Evolutionary conservation across 257 asterid species (phyloP), one percentile per base, ranked within the genome.

Genomic region (Apocynum venetum): DNA sequence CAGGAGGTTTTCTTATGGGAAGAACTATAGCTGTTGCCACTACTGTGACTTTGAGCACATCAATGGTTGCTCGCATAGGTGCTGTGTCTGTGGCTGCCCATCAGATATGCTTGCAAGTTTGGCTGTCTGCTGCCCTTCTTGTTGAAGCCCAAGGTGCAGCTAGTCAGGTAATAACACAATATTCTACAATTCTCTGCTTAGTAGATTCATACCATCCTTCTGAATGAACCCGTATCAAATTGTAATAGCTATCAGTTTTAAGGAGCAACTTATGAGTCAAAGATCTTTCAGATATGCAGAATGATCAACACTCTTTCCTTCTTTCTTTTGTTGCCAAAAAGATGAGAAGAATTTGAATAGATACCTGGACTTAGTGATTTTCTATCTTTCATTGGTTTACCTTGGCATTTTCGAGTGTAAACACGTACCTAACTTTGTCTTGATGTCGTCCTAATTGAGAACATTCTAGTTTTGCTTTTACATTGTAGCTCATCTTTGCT

Each of bases 1-100:
- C 72, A 86, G 89, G 89, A 68, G 89, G 89, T 75, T 86, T 83
- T 72, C 87, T 86, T 60, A 85, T 86, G 73, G 89, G 89, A 60
- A 83, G 89, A 81, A 86, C 89, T 47, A 81, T 86, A 36, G 84
- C 89, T 71, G 87, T 82, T 77, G 86, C 84, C 76, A 52, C 80
- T 60, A 83, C 89, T 53, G 83, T 86, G 59, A 83, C 87, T 36
- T 84, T 86, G 76, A 81, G 86, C 84, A 83, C 89, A 35, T 83
- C 87, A 56, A 86, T 83, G 87, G 89, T 86, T 5, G 89, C 89
- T 81, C 87, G 84, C n/a, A 80, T 73, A 31, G 89, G 89, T 74
- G 80, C 89, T 38, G 63, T 86, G 76, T 79, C 89, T 61, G 82
- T 86, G 89, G 89, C 89, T 17, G 87, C 89, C 36, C 89, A 86